A percentile compares a stretch with the other conserved stretches of the same genome.
Conservation (phyloP, 73 alveolate genomes). For the Paramecium caudatum region DNA sequence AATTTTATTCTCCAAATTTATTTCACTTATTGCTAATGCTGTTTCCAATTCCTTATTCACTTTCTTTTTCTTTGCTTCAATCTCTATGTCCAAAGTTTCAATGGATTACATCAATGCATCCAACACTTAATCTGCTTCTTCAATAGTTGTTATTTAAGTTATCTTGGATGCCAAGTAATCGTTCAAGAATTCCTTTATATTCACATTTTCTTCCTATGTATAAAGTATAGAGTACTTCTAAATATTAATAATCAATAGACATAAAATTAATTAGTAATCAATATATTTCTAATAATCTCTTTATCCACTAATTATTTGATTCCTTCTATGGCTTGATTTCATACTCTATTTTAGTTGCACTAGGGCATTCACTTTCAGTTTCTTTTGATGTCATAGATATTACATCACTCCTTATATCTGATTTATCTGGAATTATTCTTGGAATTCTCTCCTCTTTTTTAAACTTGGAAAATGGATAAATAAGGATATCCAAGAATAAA, state of each 20-base stretch:
- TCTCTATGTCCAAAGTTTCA: not conserved
- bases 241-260: not conserved
- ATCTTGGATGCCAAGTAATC: not conserved
- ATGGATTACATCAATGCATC: constrained; percentile 20
- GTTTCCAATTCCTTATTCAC: constrained; percentile 30
- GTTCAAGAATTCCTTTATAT: not conserved
- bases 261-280: not conserved
- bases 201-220: not conserved
- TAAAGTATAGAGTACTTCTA: not conserved
- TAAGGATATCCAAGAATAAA: not conserved
- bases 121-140: not conserved
- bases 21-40: constrained; percentile 39
- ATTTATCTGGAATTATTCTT: no score
- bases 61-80: constrained; percentile 12
- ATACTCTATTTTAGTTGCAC: not conserved
- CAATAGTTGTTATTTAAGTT: not conserved
- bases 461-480: not conserved
- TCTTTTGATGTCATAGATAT: not conserved
- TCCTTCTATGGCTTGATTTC: not conserved
- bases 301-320: not conserved
- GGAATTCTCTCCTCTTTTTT: no score
- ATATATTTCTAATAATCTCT: not conserved
- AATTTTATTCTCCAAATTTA: constrained; percentile 7
- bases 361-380: not conserved
- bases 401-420: no score